Base-by-base conservation (phyloP, 2,329 filamentous ascomycete genomes). In the Colletotrichum shisoi region DNA sequence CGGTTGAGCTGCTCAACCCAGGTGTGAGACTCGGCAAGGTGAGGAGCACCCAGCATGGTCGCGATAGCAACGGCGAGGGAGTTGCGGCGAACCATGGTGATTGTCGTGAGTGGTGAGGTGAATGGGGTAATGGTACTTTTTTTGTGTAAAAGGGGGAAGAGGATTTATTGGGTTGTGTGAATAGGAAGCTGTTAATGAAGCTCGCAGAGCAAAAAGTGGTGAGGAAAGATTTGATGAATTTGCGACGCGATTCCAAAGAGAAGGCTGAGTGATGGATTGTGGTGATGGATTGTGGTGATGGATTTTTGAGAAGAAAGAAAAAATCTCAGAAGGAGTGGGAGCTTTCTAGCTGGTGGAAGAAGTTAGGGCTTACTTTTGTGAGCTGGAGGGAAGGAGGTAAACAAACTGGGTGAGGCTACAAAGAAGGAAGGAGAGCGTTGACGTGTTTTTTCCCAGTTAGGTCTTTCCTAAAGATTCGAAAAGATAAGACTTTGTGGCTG, bases 1-100 rank as follows among this genome's bases (percentile, higher is more conserved):
- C 88, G 87, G 69, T 83, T 86, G 57, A 94, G 82, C 73, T 89
- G 83, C 78, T 97, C 93, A 54, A 94, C 85, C 94, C 94, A 97
- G 19, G 88, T 90, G 79, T 97, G 94, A 42, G 87, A 89, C 31
- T 71, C 71, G 40, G 73, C 76, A 6, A 74, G 70, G 56, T 73
- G 70, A 6, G 62, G 57, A 24, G 57, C 62, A n/a, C 56, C 42
- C 21, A 68, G 17, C 15, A 69, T 71, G 54, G 79, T 74, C 31
- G 79, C 70, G 39, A 78, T 63, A 17, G 81, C 66, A 4, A 72
- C 60, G 9, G 49, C 53, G 57, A 70, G 42, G n/a, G 62, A 60
- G 45, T 71, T 64, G 42, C 73, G 53, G 24, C 70, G 64, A 31
- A 46, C 49, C 54, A 57, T 60, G 42, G n/a, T 57, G 52, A n/a